These are phyloP conservation scores for Naganishia vishniacii DNA, from an alignment of 768 basidiomycete genomes.

Conservation along the genomic window DNA sequence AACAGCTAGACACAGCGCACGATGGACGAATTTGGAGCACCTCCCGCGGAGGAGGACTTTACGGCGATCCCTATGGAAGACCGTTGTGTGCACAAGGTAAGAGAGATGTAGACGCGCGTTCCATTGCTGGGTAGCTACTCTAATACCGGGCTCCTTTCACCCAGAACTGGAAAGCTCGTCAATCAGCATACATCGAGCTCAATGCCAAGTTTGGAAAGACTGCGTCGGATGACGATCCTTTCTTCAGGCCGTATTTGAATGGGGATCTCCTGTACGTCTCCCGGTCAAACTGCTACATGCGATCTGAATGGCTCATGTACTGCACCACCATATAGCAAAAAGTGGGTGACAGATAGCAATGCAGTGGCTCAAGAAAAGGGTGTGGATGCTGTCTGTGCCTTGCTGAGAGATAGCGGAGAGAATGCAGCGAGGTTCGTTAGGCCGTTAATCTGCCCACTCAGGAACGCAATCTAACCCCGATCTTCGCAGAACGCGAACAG, in stretches of 20 bases:
- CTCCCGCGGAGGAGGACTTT: constrained; percentile 92
- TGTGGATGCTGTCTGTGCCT: constrained; percentile 74
- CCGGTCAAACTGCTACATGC: background rate
- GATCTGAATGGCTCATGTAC: background rate
- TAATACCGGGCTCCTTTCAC: background rate
- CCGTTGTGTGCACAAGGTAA: constrained; percentile 71
- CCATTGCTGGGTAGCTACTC: background rate
- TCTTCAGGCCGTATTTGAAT: constrained; percentile 82
- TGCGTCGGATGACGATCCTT: constrained; percentile 86
- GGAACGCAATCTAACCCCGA: background rate
- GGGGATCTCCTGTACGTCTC: constrained; percentile 57
- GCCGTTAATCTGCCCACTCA: background rate
- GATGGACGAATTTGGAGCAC: constrained; percentile 38
- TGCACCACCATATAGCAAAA: constrained; percentile 54
- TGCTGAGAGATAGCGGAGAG: constrained; percentile 90
- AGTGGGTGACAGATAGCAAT: constrained; percentile 81
- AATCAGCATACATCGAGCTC: constrained; percentile 83
- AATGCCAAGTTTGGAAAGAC: constrained; percentile 81
- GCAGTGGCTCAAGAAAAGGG: constrained; percentile 98
- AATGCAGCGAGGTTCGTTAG: constrained; percentile 58
- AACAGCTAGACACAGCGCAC: background rate
- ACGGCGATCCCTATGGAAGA: constrained; percentile 69
- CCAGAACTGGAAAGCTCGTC: constrained; percentile 93
- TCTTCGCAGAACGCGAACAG: constrained; percentile 53
- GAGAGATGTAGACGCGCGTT: background rate